Conservation (phyloP, 176 grass and related monocot species). For the Avena insularis region DNA sequence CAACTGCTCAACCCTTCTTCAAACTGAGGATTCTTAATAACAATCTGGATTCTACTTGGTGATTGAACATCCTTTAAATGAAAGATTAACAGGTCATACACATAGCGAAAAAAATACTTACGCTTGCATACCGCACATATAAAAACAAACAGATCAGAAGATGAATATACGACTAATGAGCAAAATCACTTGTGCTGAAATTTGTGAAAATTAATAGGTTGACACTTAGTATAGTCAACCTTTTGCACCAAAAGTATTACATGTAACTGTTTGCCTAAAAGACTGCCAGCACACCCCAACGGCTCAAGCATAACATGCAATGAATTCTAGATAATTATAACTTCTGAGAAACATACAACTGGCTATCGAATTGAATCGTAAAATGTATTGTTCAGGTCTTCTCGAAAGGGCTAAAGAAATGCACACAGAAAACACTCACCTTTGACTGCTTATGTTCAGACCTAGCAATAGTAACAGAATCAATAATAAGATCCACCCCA, state of each 20-base stretch:
- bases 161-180: not conserved
- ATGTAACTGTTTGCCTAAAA: not conserved
- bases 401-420: conserved; percentile 20
- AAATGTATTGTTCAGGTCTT: not conserved
- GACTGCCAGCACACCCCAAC: conserved; percentile 20
- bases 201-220: not conserved
- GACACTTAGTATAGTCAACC: not conserved
- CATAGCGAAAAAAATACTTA: not conserved
- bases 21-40: conserved; percentile 82
- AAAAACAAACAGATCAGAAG: conserved; percentile 15
- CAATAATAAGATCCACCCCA: conserved; percentile 75
- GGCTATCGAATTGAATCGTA: not conserved
- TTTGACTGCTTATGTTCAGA: conserved; percentile 49
- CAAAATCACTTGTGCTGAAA: not conserved
- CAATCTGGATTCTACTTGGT: conserved; percentile 42
- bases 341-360: not conserved
- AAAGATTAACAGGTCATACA: conserved; percentile 35
- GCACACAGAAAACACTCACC: conserved; percentile 42
- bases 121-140: not conserved
- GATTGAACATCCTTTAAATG: conserved; percentile 54
- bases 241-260: conserved; percentile 21
- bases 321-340: conserved; percentile 27
- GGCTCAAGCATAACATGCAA: not conserved
- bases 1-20: conserved; percentile 79
- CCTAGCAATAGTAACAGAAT: conserved; percentile 71